These are phyloP conservation scores for Mycena kentingensis DNA, from an alignment of 768 basidiomycete genomes.

Conservation along the genomic window DNA sequence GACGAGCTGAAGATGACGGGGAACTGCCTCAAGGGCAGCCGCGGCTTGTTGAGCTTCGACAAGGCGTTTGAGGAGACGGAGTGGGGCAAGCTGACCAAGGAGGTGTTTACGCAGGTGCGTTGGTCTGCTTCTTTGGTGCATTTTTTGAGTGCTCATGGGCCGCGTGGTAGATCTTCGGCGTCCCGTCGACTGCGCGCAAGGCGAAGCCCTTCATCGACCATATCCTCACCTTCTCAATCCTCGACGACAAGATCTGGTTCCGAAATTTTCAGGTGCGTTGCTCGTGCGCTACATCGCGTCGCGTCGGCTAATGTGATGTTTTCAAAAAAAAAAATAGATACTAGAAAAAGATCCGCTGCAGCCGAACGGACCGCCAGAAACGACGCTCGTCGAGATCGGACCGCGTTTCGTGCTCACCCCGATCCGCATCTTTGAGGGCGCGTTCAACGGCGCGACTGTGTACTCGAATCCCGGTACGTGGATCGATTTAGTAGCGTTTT, in stretches of 20 bases:
- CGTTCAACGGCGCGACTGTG: slow-evolving; percentile 92
- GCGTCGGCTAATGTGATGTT: background rate
- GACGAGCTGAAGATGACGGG: slow-evolving; percentile 99
- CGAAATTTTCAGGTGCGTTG: slow-evolving; percentile 90
- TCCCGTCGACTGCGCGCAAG: slow-evolving; percentile 86
- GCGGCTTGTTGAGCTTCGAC: slow-evolving; percentile 92
- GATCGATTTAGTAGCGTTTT: slow-evolving; percentile 1
- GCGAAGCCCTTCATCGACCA: slow-evolving; percentile 99
- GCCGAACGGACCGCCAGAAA: slow-evolving; percentile 82
- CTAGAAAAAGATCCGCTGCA: slow-evolving; percentile 91
- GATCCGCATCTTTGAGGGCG: slow-evolving; percentile 97
- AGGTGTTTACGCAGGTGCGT: slow-evolving; percentile 89
- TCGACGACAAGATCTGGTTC: slow-evolving; percentile 98
- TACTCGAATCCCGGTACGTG: slow-evolving; percentile 89
- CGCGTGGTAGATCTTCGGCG: slow-evolving; percentile 85
- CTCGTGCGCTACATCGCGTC: background rate
- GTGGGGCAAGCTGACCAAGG: slow-evolving; percentile 86
- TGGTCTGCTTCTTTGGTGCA: background rate
- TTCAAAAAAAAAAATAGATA: slow-evolving; percentile 55
- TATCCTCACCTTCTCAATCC: slow-evolving; percentile 91
- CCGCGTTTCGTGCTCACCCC: slow-evolving; percentile 97
- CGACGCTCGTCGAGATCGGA: slow-evolving; percentile 93
- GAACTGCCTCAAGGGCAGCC: slow-evolving; percentile 94
- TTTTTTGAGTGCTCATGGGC: background rate
- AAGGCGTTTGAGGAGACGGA: slow-evolving; percentile 85